phyloP scores from a whole-genome alignment of 176 grass and related monocot species.

The Alopecurus myosuroides region DNA sequence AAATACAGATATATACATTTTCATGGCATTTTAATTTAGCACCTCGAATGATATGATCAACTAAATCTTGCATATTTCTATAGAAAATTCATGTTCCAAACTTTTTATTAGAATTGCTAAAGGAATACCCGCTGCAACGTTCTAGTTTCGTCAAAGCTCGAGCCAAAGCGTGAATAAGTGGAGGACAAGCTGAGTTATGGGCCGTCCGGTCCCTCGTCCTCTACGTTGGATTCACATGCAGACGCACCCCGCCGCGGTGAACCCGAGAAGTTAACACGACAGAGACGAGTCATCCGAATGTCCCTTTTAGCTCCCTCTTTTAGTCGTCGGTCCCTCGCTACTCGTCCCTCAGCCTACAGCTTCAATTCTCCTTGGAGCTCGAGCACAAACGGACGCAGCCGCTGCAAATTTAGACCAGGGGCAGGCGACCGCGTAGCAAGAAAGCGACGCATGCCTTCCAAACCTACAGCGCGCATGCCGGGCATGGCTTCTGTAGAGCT shows the following conservation, averaged over 20 bases:
- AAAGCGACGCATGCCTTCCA: slow-evolving; percentile 8
- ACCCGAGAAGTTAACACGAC: neutral
- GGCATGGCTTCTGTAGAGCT: neutral
- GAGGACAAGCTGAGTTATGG: neutral
- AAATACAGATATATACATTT: too few relatives aligned
- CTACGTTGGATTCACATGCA: neutral
- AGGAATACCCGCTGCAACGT: too few relatives aligned
- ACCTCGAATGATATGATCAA: too few relatives aligned
- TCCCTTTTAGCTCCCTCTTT: neutral
- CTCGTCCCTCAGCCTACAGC: neutral
- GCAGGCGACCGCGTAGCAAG: neutral
- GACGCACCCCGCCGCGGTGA: neutral
- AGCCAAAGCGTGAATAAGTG: neutral
- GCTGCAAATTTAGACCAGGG: neutral
- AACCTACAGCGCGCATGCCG: neutral
- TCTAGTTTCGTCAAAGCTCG: neutral
- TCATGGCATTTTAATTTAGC: too few relatives aligned
- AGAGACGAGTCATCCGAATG: neutral
- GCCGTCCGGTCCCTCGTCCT: neutral
- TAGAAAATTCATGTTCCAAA: too few relatives aligned
- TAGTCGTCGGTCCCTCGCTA: neutral
- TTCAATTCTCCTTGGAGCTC: neutral
- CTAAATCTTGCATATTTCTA: too few relatives aligned
- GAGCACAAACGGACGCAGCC: neutral
- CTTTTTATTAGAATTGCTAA: too few relatives aligned